Conservation (phyloP, 2,329 filamentous ascomycete species). For the Drechslera avenae region DNA sequence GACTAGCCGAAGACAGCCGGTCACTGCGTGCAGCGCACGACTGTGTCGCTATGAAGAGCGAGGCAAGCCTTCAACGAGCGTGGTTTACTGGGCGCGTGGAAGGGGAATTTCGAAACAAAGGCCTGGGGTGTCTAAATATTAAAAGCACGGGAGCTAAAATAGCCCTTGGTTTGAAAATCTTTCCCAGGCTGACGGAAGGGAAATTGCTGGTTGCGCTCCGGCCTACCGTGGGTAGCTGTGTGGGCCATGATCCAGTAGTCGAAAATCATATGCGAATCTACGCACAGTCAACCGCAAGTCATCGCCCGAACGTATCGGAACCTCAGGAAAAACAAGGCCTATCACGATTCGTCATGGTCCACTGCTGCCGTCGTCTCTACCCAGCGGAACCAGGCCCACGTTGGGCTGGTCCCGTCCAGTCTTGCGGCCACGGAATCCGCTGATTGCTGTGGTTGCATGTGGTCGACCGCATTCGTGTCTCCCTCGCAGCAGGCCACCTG, state of each 20-base stretch:
- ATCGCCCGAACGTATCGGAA: slow-evolving; percentile 15
- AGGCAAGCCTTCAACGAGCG: slow-evolving; percentile 22
- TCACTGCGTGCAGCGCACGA: slow-evolving; percentile 40
- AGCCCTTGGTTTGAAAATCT: slow-evolving; percentile 35
- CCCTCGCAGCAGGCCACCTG: slow-evolving; percentile 22
- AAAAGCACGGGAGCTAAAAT: slow-evolving; percentile 43
- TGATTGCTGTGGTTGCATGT: slow-evolving; percentile 17
- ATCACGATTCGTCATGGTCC: slow-evolving; percentile 24
- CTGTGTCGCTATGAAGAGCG: slow-evolving; percentile 27
- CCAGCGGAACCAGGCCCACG: slow-evolving; percentile 13
- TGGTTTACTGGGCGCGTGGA: slow-evolving; percentile 19
- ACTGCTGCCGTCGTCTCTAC: slow-evolving; percentile 21
- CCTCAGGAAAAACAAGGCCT: slow-evolving; percentile 8
- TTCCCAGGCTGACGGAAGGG: slow-evolving; percentile 30
- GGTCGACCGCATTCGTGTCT: slow-evolving; percentile 20
- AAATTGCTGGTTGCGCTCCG: slow-evolving; percentile 28
- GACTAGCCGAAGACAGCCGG: slow-evolving; percentile 30
- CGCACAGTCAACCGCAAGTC: slow-evolving; percentile 2
- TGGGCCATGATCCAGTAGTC: slow-evolving; percentile 17
- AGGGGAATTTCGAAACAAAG: slow-evolving; percentile 23
- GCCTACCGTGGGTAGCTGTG: slow-evolving; percentile 27
- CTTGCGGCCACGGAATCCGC: slow-evolving; percentile 12
- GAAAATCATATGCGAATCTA: slow-evolving; percentile 15
- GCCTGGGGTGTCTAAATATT: slow-evolving; percentile 27
- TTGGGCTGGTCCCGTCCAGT: slow-evolving; percentile 19